phyloP scores from a whole-genome alignment of 2,329 filamentous ascomycete genomes.

The Graphilbum sp. region DNA sequence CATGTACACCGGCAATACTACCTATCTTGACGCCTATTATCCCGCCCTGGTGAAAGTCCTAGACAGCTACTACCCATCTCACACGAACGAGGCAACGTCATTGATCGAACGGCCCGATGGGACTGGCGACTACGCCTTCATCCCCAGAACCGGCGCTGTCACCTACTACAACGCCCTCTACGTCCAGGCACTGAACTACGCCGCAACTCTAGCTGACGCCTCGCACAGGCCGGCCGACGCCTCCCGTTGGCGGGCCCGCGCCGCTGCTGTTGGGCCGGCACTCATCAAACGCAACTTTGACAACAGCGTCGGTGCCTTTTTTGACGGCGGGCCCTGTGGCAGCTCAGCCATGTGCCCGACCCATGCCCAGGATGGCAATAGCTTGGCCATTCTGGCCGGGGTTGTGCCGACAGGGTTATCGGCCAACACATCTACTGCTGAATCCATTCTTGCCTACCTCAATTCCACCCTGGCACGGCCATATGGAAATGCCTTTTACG shows the following conservation, averaged over 20 bases:
- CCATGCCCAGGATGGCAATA: constrained; percentile 35
- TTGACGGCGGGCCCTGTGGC: constrained; percentile 21
- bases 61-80: constrained; percentile 27
- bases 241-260: constrained; percentile 21
- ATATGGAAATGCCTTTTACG: constrained; percentile 37
- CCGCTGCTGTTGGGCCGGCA: constrained; percentile 17
- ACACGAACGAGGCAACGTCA: constrained; percentile 21
- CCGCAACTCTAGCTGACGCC: constrained; percentile 23
- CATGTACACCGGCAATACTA: constrained; percentile 29
- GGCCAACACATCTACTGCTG: constrained; percentile 14
- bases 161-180: constrained; percentile 38
- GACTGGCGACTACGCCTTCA: constrained; percentile 35
- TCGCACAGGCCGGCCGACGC: constrained; percentile 18
- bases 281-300: constrained; percentile 26
- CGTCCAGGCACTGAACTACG: constrained; percentile 25
- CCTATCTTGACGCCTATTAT: constrained; percentile 26
- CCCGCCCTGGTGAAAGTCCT: constrained; percentile 21
- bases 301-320: constrained; percentile 23
- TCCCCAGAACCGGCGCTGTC: constrained; percentile 27
- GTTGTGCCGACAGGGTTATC: constrained; percentile 11
- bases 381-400: constrained; percentile 25
- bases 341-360: constrained; percentile 15
- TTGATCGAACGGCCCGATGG: constrained; percentile 24
- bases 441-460: constrained; percentile 23
- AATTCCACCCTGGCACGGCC: constrained; percentile 16